Evolutionary conservation across 208 protist genomes (phyloP).

Genomic region (Trypanosoma rangeli): DNA sequence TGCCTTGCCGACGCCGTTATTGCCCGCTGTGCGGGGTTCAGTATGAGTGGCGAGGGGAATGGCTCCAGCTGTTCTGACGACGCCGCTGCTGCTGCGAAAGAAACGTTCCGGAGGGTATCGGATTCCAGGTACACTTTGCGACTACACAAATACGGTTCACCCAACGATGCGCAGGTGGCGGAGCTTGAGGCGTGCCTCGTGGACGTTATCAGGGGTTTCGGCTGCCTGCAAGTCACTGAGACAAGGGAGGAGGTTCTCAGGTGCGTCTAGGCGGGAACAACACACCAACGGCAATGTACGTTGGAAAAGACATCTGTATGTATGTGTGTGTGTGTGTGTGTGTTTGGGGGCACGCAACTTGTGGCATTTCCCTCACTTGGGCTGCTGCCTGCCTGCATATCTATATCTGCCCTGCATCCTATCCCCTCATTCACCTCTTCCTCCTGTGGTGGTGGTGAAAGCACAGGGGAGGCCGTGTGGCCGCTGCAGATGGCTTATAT

Average conservation of each 20-base stretch:
- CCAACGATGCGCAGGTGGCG: background rate
- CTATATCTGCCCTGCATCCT: too few relatives aligned
- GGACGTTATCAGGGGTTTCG: slow-evolving; percentile 8
- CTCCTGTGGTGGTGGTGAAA: background rate
- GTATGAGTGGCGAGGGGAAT: background rate
- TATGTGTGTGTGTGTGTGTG: background rate
- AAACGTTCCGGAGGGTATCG: background rate
- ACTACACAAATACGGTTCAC: background rate
- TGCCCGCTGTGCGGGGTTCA: slow-evolving; percentile 19
- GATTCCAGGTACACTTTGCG: slow-evolving; percentile 1
- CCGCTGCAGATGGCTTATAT: background rate
- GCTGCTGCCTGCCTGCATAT: too few relatives aligned
- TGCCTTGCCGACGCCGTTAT: slow-evolving; percentile 55
- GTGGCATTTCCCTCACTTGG: too few relatives aligned
- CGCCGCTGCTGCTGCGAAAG: too few relatives aligned
- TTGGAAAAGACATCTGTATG: background rate
- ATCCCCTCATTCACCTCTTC: too few relatives aligned
- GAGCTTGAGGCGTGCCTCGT: slow-evolving; percentile 16
- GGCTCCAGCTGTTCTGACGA: background rate
- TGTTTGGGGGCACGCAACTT: background rate
- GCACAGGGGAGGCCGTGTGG: background rate
- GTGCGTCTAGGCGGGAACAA: background rate
- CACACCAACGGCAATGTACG: background rate
- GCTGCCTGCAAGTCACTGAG: slow-evolving; percentile 9
- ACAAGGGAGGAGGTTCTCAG: background rate